Percentiles rank a stretch among this genome's conserved stretches.
Conservation (phyloP, 331 rosid species). For the Acacia pycnantha region DNA sequence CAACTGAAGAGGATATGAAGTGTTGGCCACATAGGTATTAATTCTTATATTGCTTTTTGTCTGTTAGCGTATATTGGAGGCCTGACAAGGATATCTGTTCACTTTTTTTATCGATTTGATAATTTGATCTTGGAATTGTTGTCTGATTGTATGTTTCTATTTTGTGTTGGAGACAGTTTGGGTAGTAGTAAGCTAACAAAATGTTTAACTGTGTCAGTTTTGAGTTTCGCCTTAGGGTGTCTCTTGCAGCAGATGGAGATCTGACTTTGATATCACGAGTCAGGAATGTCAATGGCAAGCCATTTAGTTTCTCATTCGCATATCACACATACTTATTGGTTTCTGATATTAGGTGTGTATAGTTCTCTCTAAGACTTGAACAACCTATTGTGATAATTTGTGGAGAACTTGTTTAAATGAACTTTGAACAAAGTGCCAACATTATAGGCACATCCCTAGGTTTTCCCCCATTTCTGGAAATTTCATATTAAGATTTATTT, state of each 20-base stretch:
- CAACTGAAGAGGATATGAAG: constrained; percentile 79
- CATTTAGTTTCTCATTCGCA: constrained; percentile 88
- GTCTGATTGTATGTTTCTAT: not conserved
- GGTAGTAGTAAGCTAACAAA: constrained; percentile 23
- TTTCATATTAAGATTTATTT: not conserved
- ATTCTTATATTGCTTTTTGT: not conserved
- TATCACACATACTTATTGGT: constrained; percentile 79
- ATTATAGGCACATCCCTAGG: not conserved
- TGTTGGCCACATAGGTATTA: constrained; percentile 82
- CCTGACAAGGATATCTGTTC: not conserved
- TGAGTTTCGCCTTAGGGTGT: constrained; percentile 83
- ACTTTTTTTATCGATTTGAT: not conserved
- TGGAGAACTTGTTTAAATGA: not conserved
- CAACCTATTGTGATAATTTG: constrained; percentile 1
- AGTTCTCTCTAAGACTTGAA: constrained; percentile 8
- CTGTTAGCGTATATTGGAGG: not conserved
- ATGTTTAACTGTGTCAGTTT: constrained; percentile 53
- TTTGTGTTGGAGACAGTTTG: constrained; percentile 18
- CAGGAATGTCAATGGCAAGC: constrained; percentile 77
- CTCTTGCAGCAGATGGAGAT: constrained; percentile 59
- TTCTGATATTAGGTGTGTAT: constrained; percentile 77
- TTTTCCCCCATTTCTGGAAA: not conserved
- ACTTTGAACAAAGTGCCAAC: not conserved
- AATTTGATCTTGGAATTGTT: constrained; percentile 19
- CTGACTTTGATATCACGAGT: constrained; percentile 69